Percentiles rank a stretch among this genome's conserved stretches.
phyloP scores from a whole-genome alignment of 768 basidiomycete genomes.

The Serendipita vermifera region DNA sequence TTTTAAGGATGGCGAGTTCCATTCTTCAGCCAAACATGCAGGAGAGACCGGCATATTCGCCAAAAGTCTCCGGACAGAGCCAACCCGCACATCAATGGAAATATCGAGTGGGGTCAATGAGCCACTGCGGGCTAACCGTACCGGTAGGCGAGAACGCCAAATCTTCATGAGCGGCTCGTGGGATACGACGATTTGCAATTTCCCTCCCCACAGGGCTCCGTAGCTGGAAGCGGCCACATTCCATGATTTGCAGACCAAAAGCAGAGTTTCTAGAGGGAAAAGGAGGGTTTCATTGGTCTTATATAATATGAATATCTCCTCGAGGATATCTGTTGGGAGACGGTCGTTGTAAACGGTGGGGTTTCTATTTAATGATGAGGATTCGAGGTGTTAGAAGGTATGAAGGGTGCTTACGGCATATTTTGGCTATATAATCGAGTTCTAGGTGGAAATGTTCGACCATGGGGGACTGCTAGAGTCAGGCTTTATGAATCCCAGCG shows the following conservation, averaged over 20 bases:
- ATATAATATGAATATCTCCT: not conserved
- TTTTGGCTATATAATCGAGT: too few species aligned
- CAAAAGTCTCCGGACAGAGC: not conserved
- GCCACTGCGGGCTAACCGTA: not conserved
- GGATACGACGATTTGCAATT: not conserved
- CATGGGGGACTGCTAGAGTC: too few species aligned
- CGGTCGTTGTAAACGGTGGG: too few species aligned
- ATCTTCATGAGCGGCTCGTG: not conserved
- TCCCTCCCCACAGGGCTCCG: not conserved
- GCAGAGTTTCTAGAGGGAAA: not conserved
- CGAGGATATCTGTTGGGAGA: not conserved
- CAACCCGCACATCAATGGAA: not conserved
- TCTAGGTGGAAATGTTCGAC: too few species aligned
- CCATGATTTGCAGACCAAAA: not conserved
- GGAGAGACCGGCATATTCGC: not conserved
- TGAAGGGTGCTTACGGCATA: too few species aligned
- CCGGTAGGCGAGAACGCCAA: not conserved
- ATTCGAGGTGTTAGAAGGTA: too few species aligned
- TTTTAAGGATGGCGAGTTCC: not conserved
- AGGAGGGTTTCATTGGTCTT: not conserved
- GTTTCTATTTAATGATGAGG: too few species aligned
- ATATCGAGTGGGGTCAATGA: not conserved
- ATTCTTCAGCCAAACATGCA: not conserved
- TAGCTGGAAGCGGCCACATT: not conserved
- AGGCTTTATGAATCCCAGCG: too few species aligned